A percentile compares a stretch with the other conserved stretches of the same genome.
Conservation (phyloP, 2,329 filamentous ascomycete species). For the Cladosporium sp. region DNA sequence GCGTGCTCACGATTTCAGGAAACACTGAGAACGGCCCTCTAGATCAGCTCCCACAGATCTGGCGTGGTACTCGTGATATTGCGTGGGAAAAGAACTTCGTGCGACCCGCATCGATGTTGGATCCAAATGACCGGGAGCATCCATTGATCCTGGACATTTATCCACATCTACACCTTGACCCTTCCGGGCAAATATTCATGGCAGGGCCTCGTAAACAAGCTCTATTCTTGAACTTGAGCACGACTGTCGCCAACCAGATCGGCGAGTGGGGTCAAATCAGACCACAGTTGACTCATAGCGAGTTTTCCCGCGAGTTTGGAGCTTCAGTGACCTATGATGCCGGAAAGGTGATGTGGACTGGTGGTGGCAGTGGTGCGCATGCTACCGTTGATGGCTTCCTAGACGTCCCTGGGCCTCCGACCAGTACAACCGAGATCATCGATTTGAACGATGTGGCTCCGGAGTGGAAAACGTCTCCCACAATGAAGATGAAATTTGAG, state of each 20-base stretch:
- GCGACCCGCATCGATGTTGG: no score
- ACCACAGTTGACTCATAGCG: not conserved
- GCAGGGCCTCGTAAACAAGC: constrained; percentile 4
- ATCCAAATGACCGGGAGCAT: no score
- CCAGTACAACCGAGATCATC: not conserved
- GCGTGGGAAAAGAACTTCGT: no score
- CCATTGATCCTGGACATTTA: constrained; percentile 1
- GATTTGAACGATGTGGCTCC: not conserved
- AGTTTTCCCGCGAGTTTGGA: constrained; percentile 4
- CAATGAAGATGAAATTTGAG: not conserved
- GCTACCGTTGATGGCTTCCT: no score
- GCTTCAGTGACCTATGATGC: constrained; percentile 5
- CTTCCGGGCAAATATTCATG: constrained; percentile 10
- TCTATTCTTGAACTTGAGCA: constrained; percentile 2
- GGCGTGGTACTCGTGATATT: no score
- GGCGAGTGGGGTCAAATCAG: not conserved
- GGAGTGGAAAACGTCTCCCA: not conserved
- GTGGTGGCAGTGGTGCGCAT: not conserved
- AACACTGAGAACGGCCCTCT: not conserved
- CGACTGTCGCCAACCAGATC: not conserved
- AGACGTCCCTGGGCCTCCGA: not conserved
- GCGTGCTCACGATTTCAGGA: not conserved
- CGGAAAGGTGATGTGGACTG: constrained; percentile 11
- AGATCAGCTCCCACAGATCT: not conserved
- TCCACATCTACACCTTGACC: constrained; percentile 9